Evolutionary conservation across 2,329 filamentous ascomycete species (phyloP).

Genomic region (Talaromyces sp.): DNA sequence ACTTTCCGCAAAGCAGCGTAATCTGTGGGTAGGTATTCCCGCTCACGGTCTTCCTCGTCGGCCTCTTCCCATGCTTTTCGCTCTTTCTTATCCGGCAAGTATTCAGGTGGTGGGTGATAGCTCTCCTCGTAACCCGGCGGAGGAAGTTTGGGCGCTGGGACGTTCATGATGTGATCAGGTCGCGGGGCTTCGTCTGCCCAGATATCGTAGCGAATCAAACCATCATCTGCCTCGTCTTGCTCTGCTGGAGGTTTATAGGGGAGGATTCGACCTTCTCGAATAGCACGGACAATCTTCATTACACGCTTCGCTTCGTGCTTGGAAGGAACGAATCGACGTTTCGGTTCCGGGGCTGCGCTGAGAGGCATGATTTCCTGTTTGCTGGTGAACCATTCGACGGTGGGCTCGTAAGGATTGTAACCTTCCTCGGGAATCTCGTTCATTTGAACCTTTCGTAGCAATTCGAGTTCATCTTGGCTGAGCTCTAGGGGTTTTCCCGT

Average conservation of each 20-base stretch:
- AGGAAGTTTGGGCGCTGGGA: slow-evolving; percentile 88
- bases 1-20: slow-evolving; percentile 85
- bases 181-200: slow-evolving; percentile 90
- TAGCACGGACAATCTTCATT: slow-evolving; percentile 96
- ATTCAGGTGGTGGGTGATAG: slow-evolving; percentile 94
- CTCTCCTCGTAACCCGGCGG: slow-evolving; percentile 94
- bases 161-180: slow-evolving; percentile 86
- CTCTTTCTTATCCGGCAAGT: slow-evolving; percentile 82
- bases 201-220: slow-evolving; percentile 76
- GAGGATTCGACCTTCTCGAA: slow-evolving; percentile 87
- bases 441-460: slow-evolving; percentile 82
- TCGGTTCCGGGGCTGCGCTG: slow-evolving; percentile 91
- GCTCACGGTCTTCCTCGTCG: slow-evolving; percentile 88
- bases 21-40: slow-evolving; percentile 79
- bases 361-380: slow-evolving; percentile 91
- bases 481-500: slow-evolving; percentile 91
- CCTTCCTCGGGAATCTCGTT: slow-evolving; percentile 84
- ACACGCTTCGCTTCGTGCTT: slow-evolving; percentile 96
- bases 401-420: slow-evolving; percentile 91
- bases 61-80: slow-evolving; percentile 78
- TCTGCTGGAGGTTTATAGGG: slow-evolving; percentile 80
- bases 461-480: slow-evolving; percentile 81
- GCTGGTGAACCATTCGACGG: slow-evolving; percentile 90
- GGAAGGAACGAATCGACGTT: slow-evolving; percentile 90
- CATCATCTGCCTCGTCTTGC: slow-evolving; percentile 66